Evolutionary conservation across 108 stramenopile genomes (phyloP).

Genomic region (Aureococcus anophagefferens): DNA sequence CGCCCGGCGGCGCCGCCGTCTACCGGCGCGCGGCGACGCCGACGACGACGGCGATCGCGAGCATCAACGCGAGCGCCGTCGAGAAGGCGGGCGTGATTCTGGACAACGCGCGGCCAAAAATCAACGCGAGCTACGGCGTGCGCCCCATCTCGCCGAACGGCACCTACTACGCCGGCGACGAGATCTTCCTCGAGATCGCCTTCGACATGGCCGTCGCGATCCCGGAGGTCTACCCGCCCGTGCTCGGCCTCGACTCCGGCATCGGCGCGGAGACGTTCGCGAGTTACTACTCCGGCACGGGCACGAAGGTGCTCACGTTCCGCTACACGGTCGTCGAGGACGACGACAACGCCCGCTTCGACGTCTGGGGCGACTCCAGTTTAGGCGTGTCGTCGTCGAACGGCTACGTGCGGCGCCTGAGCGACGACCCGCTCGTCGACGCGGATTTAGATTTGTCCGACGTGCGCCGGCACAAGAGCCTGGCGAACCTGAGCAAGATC

Average conservation of each 20-base stretch:
- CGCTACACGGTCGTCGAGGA: neutral
- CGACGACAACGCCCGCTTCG: neutral
- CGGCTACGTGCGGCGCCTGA: too few species aligned
- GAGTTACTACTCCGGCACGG: neutral
- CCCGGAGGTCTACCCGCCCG: neutral
- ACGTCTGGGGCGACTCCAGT: neutral
- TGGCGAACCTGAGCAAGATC: too few species aligned
- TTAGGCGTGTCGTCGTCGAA: neutral
- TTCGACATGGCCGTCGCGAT: neutral
- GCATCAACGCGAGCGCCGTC: too few species aligned
- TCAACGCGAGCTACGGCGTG: too few species aligned
- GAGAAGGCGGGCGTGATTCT: too few species aligned
- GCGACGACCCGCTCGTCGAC: too few species aligned
- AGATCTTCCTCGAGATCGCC: neutral
- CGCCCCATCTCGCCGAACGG: too few species aligned
- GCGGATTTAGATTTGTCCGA: too few species aligned
- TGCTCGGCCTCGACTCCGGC: neutral
- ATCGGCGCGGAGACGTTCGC: neutral
- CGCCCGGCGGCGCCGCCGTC: neutral
- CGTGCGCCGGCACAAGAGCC: too few species aligned
- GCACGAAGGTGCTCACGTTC: constrained; percentile 2
- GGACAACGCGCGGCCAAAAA: too few species aligned
- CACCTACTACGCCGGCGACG: neutral
- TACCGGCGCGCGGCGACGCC: neutral
- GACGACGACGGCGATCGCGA: neutral